These are phyloP conservation scores for Jackrogersella multiformis DNA, from an alignment of 495 filamentous ascomycete genomes.

Conservation along the genomic window DNA sequence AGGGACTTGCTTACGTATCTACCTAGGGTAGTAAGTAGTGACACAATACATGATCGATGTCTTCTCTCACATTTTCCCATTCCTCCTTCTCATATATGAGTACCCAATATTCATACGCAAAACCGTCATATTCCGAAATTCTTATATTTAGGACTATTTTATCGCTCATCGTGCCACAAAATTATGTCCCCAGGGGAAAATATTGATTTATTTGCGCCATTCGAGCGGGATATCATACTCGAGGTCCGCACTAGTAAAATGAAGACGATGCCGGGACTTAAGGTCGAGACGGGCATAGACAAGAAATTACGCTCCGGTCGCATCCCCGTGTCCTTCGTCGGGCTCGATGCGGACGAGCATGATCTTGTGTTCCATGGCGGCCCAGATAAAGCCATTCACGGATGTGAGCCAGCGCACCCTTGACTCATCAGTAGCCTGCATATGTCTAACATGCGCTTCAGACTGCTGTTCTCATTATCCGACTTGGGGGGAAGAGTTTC, in stretches of 20 bases:
- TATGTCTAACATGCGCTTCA: slow-evolving; percentile 26
- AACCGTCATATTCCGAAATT: not conserved
- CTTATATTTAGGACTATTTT: not conserved
- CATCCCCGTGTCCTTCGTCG: slow-evolving; percentile 55
- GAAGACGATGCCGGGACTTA: slow-evolving; percentile 56
- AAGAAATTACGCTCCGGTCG: slow-evolving; percentile 53
- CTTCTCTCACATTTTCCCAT: not conserved
- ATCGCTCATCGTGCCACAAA: not conserved
- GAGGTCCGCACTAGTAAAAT: slow-evolving; percentile 64
- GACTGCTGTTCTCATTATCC: slow-evolving; percentile 64
- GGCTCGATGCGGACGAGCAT: slow-evolving; percentile 65
- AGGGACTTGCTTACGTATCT: too few relatives aligned
- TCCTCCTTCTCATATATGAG: not conserved
- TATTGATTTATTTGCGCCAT: slow-evolving; percentile 53
- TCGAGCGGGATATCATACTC: slow-evolving; percentile 56
- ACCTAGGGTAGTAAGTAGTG: too few relatives aligned
- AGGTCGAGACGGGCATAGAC: slow-evolving; percentile 61
- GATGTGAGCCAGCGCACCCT: slow-evolving; percentile 50
- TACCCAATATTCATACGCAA: not conserved
- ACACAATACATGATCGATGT: not conserved
- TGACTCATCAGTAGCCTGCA: not conserved
- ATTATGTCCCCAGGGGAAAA: slow-evolving; percentile 34
- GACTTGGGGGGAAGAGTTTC: slow-evolving; percentile 56
- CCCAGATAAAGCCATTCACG: slow-evolving; percentile 65
- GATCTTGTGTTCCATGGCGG: slow-evolving; percentile 65